These are phyloP conservation scores for Apodospora peruviana DNA, from an alignment of 495 filamentous ascomycete species.

Conservation along the genomic window DNA sequence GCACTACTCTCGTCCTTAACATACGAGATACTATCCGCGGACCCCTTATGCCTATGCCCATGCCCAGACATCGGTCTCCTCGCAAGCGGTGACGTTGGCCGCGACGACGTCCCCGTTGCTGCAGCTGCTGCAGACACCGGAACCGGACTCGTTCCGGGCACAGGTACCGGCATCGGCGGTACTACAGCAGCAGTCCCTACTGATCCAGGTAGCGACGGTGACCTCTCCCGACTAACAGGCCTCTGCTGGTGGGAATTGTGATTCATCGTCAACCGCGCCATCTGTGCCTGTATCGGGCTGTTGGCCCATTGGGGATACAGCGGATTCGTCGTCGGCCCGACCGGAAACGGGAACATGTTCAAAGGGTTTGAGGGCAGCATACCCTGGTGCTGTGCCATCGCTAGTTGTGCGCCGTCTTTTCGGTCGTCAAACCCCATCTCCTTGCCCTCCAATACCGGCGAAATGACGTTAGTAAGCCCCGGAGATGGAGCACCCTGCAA, in stretches of 20 bases:
- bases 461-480: background rate
- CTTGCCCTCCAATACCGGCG: background rate
- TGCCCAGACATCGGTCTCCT: background rate
- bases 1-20: slow-evolving; percentile 43
- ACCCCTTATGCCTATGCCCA: slow-evolving; percentile 42
- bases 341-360: no score
- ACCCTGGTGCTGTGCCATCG: no score
- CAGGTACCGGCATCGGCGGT: background rate
- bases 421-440: slow-evolving; percentile 21
- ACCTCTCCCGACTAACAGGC: no score
- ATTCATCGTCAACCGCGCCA: no score
- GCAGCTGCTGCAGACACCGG: background rate
- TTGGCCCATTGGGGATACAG: background rate
- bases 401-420: background rate
- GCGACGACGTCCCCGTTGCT: background rate
- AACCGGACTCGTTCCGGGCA: no score
- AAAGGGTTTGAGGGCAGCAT: no score
- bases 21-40: slow-evolving; percentile 55
- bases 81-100: background rate
- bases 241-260: no score
- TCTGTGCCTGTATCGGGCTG: background rate
- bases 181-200: background rate
- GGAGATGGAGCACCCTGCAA: background rate
- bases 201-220: no score
- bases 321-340: background rate